Evolutionary conservation across 768 basidiomycete species (phyloP).

Genomic region (Amanita pallidorosea): DNA sequence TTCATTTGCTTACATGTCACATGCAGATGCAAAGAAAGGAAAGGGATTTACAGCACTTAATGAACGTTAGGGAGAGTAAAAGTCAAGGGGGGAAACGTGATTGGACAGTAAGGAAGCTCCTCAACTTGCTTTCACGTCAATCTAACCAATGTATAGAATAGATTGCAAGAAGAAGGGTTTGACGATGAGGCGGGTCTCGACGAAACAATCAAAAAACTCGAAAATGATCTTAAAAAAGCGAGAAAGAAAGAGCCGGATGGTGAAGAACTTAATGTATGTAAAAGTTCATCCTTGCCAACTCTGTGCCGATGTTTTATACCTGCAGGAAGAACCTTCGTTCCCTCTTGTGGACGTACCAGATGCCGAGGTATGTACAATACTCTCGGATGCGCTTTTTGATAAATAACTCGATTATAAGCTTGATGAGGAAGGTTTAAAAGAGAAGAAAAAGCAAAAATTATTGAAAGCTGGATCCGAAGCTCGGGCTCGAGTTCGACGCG

Average conservation of each 20-base stretch:
- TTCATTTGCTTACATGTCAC: background rate
- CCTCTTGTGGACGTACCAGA: constrained; percentile 90
- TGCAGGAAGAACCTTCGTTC: constrained; percentile 75
- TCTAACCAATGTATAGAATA: constrained; percentile 29
- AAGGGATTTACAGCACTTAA: constrained; percentile 54
- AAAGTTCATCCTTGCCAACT: background rate
- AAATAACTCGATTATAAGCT: constrained; percentile 30
- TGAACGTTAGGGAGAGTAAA: constrained; percentile 53
- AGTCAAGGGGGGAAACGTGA: constrained; percentile 56
- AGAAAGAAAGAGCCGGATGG: constrained; percentile 76
- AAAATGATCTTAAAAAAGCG: constrained; percentile 62
- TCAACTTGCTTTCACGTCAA: background rate
- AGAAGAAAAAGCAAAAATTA: constrained; percentile 89
- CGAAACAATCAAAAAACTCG: constrained; percentile 78
- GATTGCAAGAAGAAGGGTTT: constrained; percentile 58
- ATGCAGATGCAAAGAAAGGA: constrained; percentile 66
- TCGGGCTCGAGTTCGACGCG: constrained; percentile 68
- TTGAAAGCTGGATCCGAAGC: constrained; percentile 93
- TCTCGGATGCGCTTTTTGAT: background rate
- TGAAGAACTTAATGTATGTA: constrained; percentile 45
- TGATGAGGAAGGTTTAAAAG: constrained; percentile 85
- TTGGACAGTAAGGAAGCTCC: constrained; percentile 45
- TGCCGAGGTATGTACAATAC: constrained; percentile 52
- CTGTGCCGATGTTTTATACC: background rate
- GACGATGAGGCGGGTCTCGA: constrained; percentile 73